phyloP scores from a whole-genome alignment of 1,139 yeast species.

The Ogataea hybrid region DNA sequence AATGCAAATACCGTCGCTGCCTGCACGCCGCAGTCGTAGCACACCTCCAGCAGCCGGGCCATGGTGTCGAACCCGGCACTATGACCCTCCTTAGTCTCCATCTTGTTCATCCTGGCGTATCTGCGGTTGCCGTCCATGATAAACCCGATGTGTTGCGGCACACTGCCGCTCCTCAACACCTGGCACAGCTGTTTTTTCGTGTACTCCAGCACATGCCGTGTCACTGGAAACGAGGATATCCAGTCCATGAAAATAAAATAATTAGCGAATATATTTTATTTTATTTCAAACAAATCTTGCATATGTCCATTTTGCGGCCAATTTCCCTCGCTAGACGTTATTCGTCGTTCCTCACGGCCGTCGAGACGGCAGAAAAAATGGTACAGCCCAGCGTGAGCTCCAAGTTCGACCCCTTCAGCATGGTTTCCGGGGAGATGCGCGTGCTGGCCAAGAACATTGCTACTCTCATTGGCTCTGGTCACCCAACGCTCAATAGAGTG shows the following conservation, averaged over 20 bases:
- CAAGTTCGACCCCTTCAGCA: conserved; percentile 74
- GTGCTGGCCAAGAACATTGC: conserved; percentile 86
- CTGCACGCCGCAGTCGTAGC: conserved; percentile 82
- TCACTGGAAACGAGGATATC: conserved; percentile 53
- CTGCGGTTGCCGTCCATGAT: conserved; percentile 98
- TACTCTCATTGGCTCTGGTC: conserved; percentile 83
- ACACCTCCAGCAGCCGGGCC: conserved; percentile 72
- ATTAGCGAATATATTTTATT: conserved; percentile 25
- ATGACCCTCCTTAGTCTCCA: conserved; percentile 88
- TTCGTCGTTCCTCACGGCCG: conserved; percentile 57
- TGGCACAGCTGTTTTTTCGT: conserved; percentile 53
- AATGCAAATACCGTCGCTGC: conserved; percentile 92
- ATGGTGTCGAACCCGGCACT: conserved; percentile 87
- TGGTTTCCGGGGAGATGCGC: conserved; percentile 96
- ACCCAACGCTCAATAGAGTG: conserved; percentile 86
- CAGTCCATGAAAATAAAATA: conserved; percentile 33
- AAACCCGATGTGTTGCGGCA: conserved; percentile 88
- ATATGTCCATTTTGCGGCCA: conserved; percentile 3
- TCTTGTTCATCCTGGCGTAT: conserved; percentile 68
- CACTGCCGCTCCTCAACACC: conserved; percentile 73
- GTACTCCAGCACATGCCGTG: conserved; percentile 40
- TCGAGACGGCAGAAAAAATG: conserved; percentile 74
- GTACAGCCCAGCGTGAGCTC: conserved; percentile 65
- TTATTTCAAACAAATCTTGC: background rate
- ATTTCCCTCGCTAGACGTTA: conserved; percentile 6